Evolutionary conservation across 2,329 filamentous ascomycete species (phyloP), one percentile per base, ranked within the genome.

Genomic region (Arthrobotrys conoides): DNA sequence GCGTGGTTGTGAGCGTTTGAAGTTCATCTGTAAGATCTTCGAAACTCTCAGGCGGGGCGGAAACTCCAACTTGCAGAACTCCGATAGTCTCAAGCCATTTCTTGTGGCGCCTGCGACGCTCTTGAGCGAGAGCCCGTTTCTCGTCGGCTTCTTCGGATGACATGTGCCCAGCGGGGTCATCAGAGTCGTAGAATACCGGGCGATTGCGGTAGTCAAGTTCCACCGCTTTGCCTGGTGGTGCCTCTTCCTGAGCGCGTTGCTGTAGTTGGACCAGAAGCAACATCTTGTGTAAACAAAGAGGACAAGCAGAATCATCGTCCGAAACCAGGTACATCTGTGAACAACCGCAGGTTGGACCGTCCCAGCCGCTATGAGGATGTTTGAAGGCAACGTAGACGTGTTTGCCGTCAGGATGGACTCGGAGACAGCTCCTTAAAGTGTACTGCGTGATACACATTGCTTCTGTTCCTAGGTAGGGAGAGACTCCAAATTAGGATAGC

Each of bases 381-480:
- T 59, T 48, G 20, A 55, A 55, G 33, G 69, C 10, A 46, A 67
- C 12, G 27, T 46, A 36, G 44, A 30, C 9, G 48, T 76, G 57
- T 12, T 49, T 22, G 48, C 55, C 65, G 18, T 59, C n/a, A 55
- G 38, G 55, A 5, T 48, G 16, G 14, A 44, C 12, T 6, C 65
- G 65, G 22, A 57, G 36, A 41, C 72, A 76, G n/a, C n/a, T n/a
- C 20, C 38, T 49, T 5, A 41, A 76, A 6, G 41, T 66, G 30
- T 76, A 71, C 0, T 41, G 22, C 1, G 66, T 66, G 59, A 70
- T 30, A 27, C 72, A 76, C 72, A 76, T 76, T 41, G 27, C 30
- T 33, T 33, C 18, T 5, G 22, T 41, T 41, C n/a, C 18, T 46
- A 20, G 5, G 9, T 16, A 9, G n/a, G 44, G n/a, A 18, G 5